phyloP scores from a whole-genome alignment of 176 grass and related monocot genomes.

The Cenchrus purpureus region DNA sequence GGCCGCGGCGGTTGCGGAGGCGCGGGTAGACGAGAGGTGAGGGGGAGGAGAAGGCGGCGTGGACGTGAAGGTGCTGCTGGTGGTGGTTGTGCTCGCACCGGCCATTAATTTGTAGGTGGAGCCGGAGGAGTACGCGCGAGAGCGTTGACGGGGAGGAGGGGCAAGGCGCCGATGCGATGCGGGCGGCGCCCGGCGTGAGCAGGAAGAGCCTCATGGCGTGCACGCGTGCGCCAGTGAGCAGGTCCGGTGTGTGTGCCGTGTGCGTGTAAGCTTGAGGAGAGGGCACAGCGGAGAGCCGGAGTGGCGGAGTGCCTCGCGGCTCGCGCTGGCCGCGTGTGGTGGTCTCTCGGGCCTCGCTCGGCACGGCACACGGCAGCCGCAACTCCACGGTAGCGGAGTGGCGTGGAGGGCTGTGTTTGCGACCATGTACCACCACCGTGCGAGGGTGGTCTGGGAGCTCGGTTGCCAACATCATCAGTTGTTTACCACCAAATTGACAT shows the following conservation, averaged over 20 bases:
- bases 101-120: slow-evolving; percentile 44
- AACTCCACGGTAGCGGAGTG: neutral
- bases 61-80: neutral
- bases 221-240: slow-evolving; percentile 22
- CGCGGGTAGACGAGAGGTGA: neutral
- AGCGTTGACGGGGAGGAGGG: slow-evolving; percentile 51
- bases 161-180: neutral
- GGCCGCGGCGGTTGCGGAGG: slow-evolving; percentile 1
- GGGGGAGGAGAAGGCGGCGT: neutral
- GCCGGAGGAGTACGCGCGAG: slow-evolving; percentile 41
- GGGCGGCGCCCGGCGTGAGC: slow-evolving; percentile 31
- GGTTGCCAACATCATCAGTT: too few species aligned
- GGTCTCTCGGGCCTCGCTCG: neutral
- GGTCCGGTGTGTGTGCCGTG: too few species aligned
- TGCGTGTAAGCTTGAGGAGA: neutral
- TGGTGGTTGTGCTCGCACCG: neutral
- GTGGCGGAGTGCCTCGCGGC: neutral
- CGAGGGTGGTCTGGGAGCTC: too few species aligned
- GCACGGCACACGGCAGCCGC: neutral
- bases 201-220: slow-evolving; percentile 57
- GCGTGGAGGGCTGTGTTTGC: too few species aligned
- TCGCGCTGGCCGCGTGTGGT: slow-evolving; percentile 11
- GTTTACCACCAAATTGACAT: too few species aligned
- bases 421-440: too few species aligned
- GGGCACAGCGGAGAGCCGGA: neutral